These are phyloP conservation scores for Echria macrotheca DNA, from an alignment of 495 filamentous ascomycete genomes.

Conservation along the genomic window DNA sequence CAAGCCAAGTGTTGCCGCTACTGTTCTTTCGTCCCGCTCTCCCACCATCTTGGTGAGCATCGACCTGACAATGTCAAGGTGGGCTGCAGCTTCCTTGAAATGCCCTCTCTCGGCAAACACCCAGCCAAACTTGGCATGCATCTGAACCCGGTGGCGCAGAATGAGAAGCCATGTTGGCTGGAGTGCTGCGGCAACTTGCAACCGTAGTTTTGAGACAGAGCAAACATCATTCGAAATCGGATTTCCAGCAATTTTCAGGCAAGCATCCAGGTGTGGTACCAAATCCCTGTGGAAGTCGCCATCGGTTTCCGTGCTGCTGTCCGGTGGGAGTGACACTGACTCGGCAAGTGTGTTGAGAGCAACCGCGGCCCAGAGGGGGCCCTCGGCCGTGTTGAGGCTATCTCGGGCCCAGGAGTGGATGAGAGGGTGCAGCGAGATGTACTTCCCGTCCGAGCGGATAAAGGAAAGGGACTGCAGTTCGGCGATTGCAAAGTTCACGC, in stretches of 20 bases:
- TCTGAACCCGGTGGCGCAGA: not conserved
- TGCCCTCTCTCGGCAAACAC: conserved; percentile 6
- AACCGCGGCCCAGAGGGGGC: conserved; percentile 1
- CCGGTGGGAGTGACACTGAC: conserved; percentile 3
- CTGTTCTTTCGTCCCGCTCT: not conserved
- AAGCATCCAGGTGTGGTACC: conserved; percentile 3
- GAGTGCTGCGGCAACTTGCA: not conserved
- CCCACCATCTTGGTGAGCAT: conserved; percentile 4
- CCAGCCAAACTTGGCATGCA: conserved; percentile 5
- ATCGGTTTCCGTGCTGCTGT: conserved; percentile 2
- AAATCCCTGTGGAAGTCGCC: conserved; percentile 8
- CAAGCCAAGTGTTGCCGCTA: conserved; percentile 3
- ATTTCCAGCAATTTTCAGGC: not conserved
- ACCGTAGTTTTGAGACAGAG: not conserved
- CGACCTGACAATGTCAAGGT: not conserved
- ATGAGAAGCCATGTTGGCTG: conserved; percentile 7
- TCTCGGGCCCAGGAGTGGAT: conserved; percentile 9
- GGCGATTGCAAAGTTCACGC: conserved; percentile 7
- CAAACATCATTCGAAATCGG: not conserved
- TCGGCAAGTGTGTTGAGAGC: conserved; percentile 1
- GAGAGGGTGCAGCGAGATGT: conserved; percentile 7
- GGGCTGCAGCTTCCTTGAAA: conserved; percentile 1
- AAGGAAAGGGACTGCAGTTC: conserved; percentile 6
- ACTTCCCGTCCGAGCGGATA: conserved; percentile 5
- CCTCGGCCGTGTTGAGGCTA: not conserved